These are phyloP conservation scores for Lolium multiflorum DNA, from an alignment of 176 grass and related monocot species.

Conservation along the genomic window DNA sequence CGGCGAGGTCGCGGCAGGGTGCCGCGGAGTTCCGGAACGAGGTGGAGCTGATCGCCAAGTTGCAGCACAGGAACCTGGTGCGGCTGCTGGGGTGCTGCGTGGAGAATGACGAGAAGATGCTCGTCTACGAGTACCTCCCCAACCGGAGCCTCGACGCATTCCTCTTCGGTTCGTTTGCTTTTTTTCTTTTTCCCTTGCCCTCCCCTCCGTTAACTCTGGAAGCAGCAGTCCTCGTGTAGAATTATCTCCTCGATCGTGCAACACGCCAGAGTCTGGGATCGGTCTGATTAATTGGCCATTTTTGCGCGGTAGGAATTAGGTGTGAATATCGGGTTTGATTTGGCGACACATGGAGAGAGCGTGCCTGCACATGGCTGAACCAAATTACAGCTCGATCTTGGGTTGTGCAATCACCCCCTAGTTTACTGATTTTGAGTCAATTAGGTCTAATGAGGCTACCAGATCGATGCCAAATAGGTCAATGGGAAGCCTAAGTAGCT, in stretches of 20 bases:
- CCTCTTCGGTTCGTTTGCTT: slow-evolving; percentile 62
- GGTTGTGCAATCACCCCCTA: slow-evolving; percentile 25
- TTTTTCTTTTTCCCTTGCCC: too few relatives aligned
- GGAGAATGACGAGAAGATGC: slow-evolving; percentile 83
- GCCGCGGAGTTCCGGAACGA: slow-evolving; percentile 74
- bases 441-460: slow-evolving; percentile 21
- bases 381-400: slow-evolving; percentile 1
- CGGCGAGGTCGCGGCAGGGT: slow-evolving; percentile 75
- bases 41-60: slow-evolving; percentile 91
- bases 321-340: slow-evolving; percentile 7
- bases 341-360: slow-evolving; percentile 24
- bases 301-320: neutral
- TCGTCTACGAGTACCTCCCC: slow-evolving; percentile 94
- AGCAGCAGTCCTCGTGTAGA: too few relatives aligned
- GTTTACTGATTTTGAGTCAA: slow-evolving; percentile 37
- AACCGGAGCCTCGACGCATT: slow-evolving; percentile 87
- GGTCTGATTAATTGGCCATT: neutral
- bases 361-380: slow-evolving; percentile 33
- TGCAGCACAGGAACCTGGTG: slow-evolving; percentile 94
- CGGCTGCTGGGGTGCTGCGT: slow-evolving; percentile 83
- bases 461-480: slow-evolving; percentile 49
- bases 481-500: slow-evolving; percentile 27
- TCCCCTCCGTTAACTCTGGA: too few relatives aligned
- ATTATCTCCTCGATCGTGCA: neutral
- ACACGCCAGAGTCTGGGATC: neutral